Percentiles rank a stretch among this genome's conserved stretches.
These are phyloP conservation scores for Solanum lycopersicoides DNA, from an alignment of 257 asterid species.

Conservation along the genomic window DNA sequence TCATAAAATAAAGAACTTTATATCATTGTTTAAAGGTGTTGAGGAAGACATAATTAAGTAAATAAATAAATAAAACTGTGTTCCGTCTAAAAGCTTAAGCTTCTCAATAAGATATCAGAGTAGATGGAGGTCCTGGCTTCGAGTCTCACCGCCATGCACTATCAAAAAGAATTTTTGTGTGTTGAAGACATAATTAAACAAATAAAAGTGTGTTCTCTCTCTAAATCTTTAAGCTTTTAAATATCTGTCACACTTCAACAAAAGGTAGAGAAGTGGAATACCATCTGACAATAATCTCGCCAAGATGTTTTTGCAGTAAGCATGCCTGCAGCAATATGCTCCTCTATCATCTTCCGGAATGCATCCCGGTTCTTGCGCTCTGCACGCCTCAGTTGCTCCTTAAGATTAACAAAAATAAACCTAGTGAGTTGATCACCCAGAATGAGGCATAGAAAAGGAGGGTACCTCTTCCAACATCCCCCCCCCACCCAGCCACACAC, in stretches of 20 bases:
- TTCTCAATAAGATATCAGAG: not conserved
- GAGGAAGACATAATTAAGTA: not conserved
- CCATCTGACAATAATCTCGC: slow-evolving; percentile 86
- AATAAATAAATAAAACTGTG: not conserved
- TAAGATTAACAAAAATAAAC: not conserved
- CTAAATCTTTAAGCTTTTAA: not conserved
- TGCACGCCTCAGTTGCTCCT: slow-evolving; percentile 79
- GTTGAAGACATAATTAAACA: not conserved
- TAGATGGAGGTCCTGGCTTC: not conserved
- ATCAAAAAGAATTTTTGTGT: not conserved
- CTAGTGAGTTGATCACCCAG: not conserved
- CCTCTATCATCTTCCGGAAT: slow-evolving; percentile 84
- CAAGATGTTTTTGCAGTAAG: slow-evolving; percentile 85
- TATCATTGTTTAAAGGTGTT: not conserved
- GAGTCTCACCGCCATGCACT: not conserved
- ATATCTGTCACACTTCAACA: not conserved
- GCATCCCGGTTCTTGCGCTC: slow-evolving; percentile 96
- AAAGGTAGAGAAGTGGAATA: slow-evolving; percentile 9
- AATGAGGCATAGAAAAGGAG: not conserved
- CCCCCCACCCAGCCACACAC: not conserved
- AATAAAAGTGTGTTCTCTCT: not conserved
- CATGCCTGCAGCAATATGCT: slow-evolving; percentile 68
- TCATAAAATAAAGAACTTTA: not conserved
- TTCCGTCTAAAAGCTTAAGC: not conserved
- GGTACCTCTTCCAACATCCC: not conserved